Evolutionary conservation across 2,329 filamentous ascomycete genomes (phyloP).

Genomic region (Curvularia hawaiiensis): DNA sequence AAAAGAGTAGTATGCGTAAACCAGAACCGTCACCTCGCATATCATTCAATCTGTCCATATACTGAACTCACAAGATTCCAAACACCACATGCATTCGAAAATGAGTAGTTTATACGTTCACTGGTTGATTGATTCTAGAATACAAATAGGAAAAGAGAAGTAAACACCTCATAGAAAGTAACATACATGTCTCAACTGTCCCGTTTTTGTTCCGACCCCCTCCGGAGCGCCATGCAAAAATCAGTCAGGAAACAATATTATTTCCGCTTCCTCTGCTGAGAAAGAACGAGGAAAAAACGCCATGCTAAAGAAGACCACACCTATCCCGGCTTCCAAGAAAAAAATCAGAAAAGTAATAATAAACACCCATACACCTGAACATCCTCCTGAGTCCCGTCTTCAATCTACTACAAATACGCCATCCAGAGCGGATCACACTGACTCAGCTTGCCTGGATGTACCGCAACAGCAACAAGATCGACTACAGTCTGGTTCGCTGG

Average conservation of each 20-base stretch:
- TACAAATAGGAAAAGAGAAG: neutral
- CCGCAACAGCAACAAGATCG: conserved; percentile 88
- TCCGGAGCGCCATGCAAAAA: conserved; percentile 1
- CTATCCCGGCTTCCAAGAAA: neutral
- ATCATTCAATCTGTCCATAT: neutral
- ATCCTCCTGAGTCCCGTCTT: neutral
- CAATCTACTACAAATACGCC: conserved; percentile 74
- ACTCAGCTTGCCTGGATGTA: conserved; percentile 87
- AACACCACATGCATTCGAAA: neutral
- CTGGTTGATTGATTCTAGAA: neutral
- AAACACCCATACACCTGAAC: neutral
- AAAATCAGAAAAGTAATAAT: neutral
- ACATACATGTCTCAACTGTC: neutral
- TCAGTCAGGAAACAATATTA: neutral
- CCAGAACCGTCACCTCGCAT: neutral
- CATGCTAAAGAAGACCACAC: neutral
- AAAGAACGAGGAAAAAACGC: neutral
- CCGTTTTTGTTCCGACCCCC: neutral
- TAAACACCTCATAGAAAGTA: neutral
- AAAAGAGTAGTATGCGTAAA: neutral
- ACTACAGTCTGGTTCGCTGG: conserved; percentile 98
- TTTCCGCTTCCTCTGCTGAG: neutral
- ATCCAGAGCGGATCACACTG: conserved; percentile 96
- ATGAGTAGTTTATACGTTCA: neutral
- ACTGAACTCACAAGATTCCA: neutral